phyloP scores from a whole-genome alignment of 2,329 filamentous ascomycete genomes.

The Parasarocladium wereldwijsianum region DNA sequence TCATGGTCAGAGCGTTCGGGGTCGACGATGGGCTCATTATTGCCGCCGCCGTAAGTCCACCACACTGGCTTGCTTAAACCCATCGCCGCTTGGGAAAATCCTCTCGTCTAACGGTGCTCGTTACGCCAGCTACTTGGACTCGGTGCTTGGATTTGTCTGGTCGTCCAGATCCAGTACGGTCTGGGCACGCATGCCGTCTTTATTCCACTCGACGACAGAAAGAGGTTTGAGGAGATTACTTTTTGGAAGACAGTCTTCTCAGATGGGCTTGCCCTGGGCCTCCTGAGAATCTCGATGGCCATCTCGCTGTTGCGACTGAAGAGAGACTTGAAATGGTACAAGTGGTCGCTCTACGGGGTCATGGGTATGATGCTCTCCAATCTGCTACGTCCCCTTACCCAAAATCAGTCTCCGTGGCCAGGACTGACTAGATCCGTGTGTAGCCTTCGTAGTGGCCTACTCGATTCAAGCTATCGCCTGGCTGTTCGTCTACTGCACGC shows the following conservation, averaged over 20 bases:
- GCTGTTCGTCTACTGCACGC: conserved; percentile 12
- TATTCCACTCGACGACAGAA: conserved; percentile 6
- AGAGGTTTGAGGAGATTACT: conserved; percentile 9
- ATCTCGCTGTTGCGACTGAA: conserved; percentile 9
- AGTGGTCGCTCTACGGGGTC: conserved; percentile 9
- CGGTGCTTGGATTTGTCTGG: conserved; percentile 9
- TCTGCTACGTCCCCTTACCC: background rate
- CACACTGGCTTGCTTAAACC: background rate
- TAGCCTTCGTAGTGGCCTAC: conserved; percentile 9
- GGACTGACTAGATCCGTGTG: conserved; percentile 8
- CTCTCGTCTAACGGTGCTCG: no score
- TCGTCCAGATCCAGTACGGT: conserved; percentile 11
- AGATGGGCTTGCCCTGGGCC: conserved; percentile 10
- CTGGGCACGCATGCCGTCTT: conserved; percentile 9
- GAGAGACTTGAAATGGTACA: conserved; percentile 10
- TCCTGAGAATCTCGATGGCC: conserved; percentile 11
- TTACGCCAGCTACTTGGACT: conserved; percentile 1
- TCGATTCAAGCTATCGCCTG: conserved; percentile 10
- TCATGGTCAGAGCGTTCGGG: conserved; percentile 12
- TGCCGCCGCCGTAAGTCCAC: conserved; percentile 10
- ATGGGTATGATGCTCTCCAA: conserved; percentile 8
- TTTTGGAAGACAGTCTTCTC: conserved; percentile 12
- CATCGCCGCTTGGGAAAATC: no score
- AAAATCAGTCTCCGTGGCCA: background rate
- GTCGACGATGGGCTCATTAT: conserved; percentile 14